phyloP scores from a whole-genome alignment of 1,139 yeast genomes.

The Debaryomyces sp. region DNA sequence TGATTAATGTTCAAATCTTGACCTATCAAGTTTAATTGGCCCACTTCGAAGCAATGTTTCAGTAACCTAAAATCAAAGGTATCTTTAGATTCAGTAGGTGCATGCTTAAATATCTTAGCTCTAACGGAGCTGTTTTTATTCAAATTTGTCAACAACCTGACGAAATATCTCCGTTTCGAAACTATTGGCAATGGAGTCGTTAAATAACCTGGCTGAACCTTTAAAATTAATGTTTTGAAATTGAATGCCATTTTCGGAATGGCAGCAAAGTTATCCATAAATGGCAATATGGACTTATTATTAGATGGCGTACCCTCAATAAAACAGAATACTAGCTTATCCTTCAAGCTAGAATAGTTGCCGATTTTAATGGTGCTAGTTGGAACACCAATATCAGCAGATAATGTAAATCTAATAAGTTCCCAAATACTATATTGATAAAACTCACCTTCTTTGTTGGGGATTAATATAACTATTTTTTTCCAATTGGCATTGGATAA shows the following conservation, averaged over 20 bases:
- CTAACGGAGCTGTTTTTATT: conserved; percentile 21
- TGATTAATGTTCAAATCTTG: conserved; percentile 28
- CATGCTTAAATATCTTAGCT: conserved; percentile 29
- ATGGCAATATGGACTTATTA: conserved; percentile 60
- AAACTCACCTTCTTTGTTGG: conserved; percentile 41
- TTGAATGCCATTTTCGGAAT: conserved; percentile 17
- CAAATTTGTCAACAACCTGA: conserved; percentile 27
- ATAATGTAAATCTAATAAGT: conserved; percentile 38
- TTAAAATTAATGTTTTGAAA: conserved; percentile 48
- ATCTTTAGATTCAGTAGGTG: conserved; percentile 2
- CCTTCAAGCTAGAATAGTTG: conserved; percentile 24
- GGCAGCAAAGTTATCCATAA: conserved; percentile 23
- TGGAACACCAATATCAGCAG: conserved; percentile 17
- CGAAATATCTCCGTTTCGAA: conserved; percentile 24
- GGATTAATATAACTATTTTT: conserved; percentile 44
- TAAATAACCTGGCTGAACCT: conserved; percentile 37
- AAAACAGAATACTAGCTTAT: conserved; percentile 51
- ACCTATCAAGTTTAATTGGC: conserved; percentile 32
- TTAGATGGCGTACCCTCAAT: conserved; percentile 75
- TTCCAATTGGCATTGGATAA: conserved; percentile 31
- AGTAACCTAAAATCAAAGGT: conserved; percentile 19
- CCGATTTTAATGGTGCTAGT: conserved; percentile 17
- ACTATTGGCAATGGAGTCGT: conserved; percentile 37
- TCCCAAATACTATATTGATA: conserved; percentile 36
- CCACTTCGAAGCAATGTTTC: conserved; percentile 30